A percentile compares a stretch with the other conserved stretches of the same genome.
Evolutionary conservation across 768 basidiomycete genomes (phyloP).

Genomic region (Asterophora lycoperdoides): DNA sequence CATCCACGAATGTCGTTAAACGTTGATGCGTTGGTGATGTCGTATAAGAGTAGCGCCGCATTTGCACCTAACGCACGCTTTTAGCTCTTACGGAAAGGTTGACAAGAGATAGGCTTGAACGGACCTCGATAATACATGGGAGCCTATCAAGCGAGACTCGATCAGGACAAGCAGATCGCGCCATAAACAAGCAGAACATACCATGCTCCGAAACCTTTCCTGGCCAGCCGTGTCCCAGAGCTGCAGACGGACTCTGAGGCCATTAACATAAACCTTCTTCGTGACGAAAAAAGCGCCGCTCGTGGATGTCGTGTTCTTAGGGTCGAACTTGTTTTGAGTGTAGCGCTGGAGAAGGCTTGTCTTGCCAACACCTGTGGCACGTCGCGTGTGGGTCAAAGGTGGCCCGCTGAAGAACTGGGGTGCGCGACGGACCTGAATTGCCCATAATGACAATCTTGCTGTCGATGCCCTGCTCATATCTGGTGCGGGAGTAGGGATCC

Average conservation of each 20-base stretch:
- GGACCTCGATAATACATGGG: conserved; percentile 90
- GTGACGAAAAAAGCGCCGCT: conserved; percentile 93
- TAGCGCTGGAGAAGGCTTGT: conserved; percentile 88
- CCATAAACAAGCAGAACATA: conserved; percentile 31
- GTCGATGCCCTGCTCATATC: conserved; percentile 83
- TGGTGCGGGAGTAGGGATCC: conserved; percentile 63
- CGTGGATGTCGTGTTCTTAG: conserved; percentile 84
- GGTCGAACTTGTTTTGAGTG: conserved; percentile 87
- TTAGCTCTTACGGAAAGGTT: conserved; percentile 9
- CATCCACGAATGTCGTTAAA: conserved; percentile 91
- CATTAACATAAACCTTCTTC: conserved; percentile 85
- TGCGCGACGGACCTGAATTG: conserved; percentile 45
- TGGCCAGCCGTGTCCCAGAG: conserved; percentile 94
- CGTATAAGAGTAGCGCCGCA: conserved; percentile 90
- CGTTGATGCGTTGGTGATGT: conserved; percentile 85
- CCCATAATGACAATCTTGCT: conserved; percentile 96
- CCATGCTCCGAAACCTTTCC: conserved; percentile 90
- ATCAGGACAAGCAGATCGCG: conserved; percentile 11
- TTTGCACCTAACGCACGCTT: conserved; percentile 61
- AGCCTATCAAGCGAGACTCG: conserved; percentile 48
- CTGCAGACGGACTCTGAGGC: conserved; percentile 81
- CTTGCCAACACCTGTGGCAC: conserved; percentile 75
- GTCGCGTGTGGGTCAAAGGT: conserved; percentile 1
- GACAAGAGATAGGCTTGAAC: conserved; percentile 15
- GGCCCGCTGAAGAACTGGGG: conserved; percentile 11